phyloP scores from a whole-genome alignment of 192 early-diverging fungal genomes.

The Thamnidium elegans region DNA sequence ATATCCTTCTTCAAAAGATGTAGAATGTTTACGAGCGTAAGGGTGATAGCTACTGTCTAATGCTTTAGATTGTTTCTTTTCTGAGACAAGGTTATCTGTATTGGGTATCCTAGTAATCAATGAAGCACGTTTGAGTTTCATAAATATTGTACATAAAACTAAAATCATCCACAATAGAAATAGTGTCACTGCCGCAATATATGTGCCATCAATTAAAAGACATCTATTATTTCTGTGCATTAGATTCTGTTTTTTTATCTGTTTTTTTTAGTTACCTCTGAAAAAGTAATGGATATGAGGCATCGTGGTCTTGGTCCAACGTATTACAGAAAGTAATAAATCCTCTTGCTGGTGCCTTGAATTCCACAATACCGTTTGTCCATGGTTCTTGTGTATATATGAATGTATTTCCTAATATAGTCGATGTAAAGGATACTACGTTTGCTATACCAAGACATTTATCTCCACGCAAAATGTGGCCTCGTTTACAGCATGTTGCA shows the following conservation, averaged over 20 bases:
- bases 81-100: too few relatives aligned
- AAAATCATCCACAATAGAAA: constrained; percentile 1
- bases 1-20: too few relatives aligned
- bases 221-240: background rate
- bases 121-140: background rate
- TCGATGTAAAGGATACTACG: background rate
- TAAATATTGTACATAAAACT: background rate
- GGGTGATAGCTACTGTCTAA: too few relatives aligned
- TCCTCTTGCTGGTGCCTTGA: background rate
- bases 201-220: background rate
- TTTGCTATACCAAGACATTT: constrained; percentile 7
- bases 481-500: constrained; percentile 12
- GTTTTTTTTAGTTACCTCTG: constrained; percentile 1
- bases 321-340: constrained; percentile 11
- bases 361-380: constrained; percentile 8
- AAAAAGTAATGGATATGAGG: constrained; percentile 6
- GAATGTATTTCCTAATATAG: background rate
- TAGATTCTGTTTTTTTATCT: background rate
- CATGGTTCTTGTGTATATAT: constrained; percentile 10
- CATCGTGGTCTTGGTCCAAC: background rate
- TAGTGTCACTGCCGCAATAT: background rate
- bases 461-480: constrained; percentile 12
- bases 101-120: background rate
- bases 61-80: too few relatives aligned
- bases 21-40: too few relatives aligned